phyloP scores from a whole-genome alignment of 1,284 basidiomycete species.

The Cutaneotrichosporon cutaneum region DNA sequence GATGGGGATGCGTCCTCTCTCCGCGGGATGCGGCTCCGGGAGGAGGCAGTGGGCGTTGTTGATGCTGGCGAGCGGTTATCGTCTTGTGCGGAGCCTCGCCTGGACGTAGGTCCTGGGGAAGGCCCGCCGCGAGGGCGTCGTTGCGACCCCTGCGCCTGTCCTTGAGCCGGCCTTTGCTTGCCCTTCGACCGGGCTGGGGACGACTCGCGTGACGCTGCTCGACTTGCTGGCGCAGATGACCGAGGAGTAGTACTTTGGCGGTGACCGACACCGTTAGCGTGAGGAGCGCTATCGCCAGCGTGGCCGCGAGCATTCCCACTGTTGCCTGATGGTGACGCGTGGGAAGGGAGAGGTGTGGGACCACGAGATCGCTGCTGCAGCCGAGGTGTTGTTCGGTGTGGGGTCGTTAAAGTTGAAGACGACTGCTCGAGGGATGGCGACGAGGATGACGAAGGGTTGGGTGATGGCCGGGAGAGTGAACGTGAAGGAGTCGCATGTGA shows the following conservation, averaged over 20 bases:
- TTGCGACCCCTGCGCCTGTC: neutral
- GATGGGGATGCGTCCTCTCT: neutral
- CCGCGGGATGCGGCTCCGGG: neutral
- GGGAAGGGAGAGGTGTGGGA: neutral
- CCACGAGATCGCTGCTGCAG: neutral
- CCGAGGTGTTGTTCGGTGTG: neutral
- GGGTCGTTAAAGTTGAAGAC: neutral
- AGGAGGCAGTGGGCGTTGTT: neutral
- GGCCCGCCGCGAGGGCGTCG: neutral
- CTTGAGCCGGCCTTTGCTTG: neutral
- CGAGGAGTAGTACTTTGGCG: constrained; percentile 2
- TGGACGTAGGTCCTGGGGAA: neutral
- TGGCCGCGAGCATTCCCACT: neutral
- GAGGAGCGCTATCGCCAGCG: constrained; percentile 6
- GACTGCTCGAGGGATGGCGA: neutral
- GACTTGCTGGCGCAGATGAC: constrained; percentile 7
- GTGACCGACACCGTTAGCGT: constrained; percentile 8
- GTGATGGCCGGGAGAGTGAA: neutral
- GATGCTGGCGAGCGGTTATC: neutral
- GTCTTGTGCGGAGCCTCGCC: neutral
- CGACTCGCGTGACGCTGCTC: neutral
- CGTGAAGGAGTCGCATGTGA: constrained; percentile 1
- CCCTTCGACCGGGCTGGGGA: neutral
- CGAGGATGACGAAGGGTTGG: neutral
- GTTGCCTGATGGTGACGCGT: neutral